phyloP scores from a whole-genome alignment of 1,139 yeast genomes.

The Candida pseudoviswanathii region DNA sequence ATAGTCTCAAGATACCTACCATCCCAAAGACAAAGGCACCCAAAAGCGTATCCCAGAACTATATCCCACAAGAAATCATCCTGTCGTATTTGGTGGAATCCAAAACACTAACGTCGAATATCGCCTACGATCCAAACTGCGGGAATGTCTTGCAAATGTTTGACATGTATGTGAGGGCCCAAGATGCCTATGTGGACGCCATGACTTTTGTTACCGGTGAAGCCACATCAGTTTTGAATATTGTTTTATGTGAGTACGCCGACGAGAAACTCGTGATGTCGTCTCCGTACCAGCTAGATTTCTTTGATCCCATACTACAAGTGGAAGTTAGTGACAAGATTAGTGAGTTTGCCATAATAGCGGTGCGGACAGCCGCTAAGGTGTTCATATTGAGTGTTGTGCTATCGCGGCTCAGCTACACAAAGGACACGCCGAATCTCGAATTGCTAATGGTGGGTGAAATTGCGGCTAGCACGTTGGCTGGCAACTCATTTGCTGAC shows the following conservation, averaged over 20 bases:
- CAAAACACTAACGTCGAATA: constrained; percentile 24
- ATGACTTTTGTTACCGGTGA: constrained; percentile 40
- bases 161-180: constrained; percentile 19
- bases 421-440: constrained; percentile 9
- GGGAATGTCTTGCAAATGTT: constrained; percentile 26
- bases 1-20: constrained; percentile 13
- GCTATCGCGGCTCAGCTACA: neutral
- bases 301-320: constrained; percentile 43
- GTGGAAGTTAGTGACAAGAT: constrained; percentile 26
- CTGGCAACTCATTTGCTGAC: constrained; percentile 46
- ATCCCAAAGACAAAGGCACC: neutral
- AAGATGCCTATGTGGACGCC: constrained; percentile 17
- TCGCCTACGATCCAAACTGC: constrained; percentile 42
- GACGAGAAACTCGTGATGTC: constrained; percentile 18
- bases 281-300: constrained; percentile 25
- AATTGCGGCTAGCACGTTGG: constrained; percentile 21
- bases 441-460: constrained; percentile 27
- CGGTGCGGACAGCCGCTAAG: constrained; percentile 29
- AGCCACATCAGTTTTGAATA: constrained; percentile 28
- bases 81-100: constrained; percentile 28
- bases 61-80: constrained; percentile 28
- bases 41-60: constrained; percentile 9
- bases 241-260: constrained; percentile 21
- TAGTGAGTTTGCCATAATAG: constrained; percentile 20
- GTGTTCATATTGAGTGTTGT: constrained; percentile 24